These are phyloP conservation scores for Aspergillus sclerotialis DNA, from an alignment of 2,329 filamentous ascomycete species.

Conservation along the genomic window DNA sequence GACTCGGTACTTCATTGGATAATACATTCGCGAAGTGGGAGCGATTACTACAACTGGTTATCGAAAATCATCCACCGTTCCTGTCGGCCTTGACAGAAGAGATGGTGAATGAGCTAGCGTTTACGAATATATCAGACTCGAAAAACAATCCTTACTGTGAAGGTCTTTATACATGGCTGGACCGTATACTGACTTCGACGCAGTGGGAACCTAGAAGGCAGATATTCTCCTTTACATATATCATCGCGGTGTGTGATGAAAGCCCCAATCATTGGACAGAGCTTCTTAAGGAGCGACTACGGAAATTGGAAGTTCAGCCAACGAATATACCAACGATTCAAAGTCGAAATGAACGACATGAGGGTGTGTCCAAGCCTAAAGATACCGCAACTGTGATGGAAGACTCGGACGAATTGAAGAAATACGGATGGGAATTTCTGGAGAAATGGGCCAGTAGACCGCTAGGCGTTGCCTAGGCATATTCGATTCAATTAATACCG, in stretches of 20 bases:
- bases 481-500: not conserved
- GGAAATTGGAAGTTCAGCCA: too few species aligned
- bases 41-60: constrained; percentile 28
- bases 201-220: constrained; percentile 27
- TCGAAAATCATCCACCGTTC: constrained; percentile 27
- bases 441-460: constrained; percentile 27
- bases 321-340: too few species aligned
- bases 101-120: constrained; percentile 31
- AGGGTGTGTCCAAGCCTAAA: too few species aligned
- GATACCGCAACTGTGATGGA: too few species aligned
- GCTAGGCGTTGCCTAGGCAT: constrained; percentile 22
- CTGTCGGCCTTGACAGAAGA: constrained; percentile 30
- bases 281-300: constrained; percentile 13
- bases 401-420: constrained; percentile 15
- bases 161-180: constrained; percentile 43
- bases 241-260: constrained; percentile 25
- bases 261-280: constrained; percentile 27
- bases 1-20: constrained; percentile 22
- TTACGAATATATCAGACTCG: constrained; percentile 10
- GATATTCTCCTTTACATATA: constrained; percentile 24
- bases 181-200: constrained; percentile 38
- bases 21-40: constrained; percentile 29
- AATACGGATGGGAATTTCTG: constrained; percentile 22
- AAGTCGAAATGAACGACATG: too few species aligned
- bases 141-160: constrained; percentile 31